Percentiles rank a stretch among this genome's conserved stretches.
Evolutionary conservation across 129 eudicot species (phyloP).

Genomic region (Saposhnikovia divaricata): DNA sequence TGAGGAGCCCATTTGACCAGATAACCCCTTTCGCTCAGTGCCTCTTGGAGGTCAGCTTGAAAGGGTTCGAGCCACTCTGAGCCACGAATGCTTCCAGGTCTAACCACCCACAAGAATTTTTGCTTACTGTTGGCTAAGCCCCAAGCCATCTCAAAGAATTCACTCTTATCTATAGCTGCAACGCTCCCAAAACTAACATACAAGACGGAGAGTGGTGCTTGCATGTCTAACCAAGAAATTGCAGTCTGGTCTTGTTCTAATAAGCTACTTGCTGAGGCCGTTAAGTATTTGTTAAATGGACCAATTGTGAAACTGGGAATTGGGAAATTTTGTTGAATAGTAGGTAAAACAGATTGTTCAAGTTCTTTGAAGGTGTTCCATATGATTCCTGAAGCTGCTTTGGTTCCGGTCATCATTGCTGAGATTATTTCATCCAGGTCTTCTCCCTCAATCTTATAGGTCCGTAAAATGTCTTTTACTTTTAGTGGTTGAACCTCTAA

Average conservation of each 20-base stretch:
- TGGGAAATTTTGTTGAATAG: background rate
- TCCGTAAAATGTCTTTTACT: background rate
- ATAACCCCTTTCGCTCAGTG: background rate
- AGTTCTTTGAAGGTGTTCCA: conserved; percentile 1
- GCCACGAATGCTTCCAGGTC: conserved; percentile 1
- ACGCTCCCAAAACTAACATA: conserved; percentile 3
- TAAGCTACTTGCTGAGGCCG: background rate
- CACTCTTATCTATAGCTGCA: background rate
- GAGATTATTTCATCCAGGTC: background rate
- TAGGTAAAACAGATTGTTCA: background rate
- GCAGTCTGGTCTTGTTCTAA: background rate
- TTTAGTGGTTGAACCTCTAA: background rate
- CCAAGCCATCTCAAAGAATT: background rate
- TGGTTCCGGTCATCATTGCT: background rate
- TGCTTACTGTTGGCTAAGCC: background rate
- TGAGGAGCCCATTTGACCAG: background rate
- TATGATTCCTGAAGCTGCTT: background rate
- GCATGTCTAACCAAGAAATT: conserved; percentile 5
- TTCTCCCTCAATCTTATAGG: background rate
- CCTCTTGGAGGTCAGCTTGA: background rate
- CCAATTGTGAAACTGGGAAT: background rate
- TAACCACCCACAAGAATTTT: background rate
- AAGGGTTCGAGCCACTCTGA: background rate
- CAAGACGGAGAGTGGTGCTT: background rate
- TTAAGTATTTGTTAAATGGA: background rate